Conservation (phyloP, 768 basidiomycete genomes). For the Thelephora ganbajun region DNA sequence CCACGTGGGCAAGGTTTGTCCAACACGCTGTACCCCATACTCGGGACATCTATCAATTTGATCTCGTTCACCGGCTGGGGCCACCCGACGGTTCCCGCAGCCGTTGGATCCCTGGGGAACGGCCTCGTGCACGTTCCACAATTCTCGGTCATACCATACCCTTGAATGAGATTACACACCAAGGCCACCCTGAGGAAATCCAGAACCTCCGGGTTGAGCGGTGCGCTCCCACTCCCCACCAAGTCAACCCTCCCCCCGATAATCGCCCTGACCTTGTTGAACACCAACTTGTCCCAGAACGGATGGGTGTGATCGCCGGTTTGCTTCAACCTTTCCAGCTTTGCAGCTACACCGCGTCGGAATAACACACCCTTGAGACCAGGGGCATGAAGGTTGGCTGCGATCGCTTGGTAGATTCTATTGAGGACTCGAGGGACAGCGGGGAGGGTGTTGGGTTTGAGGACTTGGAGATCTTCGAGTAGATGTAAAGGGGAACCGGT, state of each 20-base stretch:
- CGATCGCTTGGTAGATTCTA: constrained; percentile 69
- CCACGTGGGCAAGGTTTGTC: constrained; percentile 88
- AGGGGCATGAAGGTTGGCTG: constrained; percentile 56
- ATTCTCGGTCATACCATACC: constrained; percentile 88
- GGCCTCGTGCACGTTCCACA: constrained; percentile 45
- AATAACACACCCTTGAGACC: constrained; percentile 77
- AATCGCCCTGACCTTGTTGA: constrained; percentile 60
- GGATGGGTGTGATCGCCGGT: constrained; percentile 64
- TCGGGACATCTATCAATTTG: constrained; percentile 83
- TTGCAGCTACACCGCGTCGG: constrained; percentile 61
- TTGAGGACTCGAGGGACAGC: constrained; percentile 80
- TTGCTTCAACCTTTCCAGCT: constrained; percentile 50
- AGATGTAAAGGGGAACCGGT: constrained; percentile 82
- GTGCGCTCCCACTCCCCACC: background rate
- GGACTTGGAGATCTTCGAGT: constrained; percentile 75
- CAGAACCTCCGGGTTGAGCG: constrained; percentile 38
- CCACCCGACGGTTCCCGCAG: constrained; percentile 73
- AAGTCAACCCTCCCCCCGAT: background rate
- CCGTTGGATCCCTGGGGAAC: constrained; percentile 42
- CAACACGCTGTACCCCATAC: constrained; percentile 75
- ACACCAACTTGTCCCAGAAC: constrained; percentile 84
- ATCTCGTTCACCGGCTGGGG: constrained; percentile 64
- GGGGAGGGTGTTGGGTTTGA: constrained; percentile 75
- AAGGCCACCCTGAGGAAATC: constrained; percentile 84
- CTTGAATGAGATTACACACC: constrained; percentile 65